These are phyloP conservation scores for Puccinia sorghi DNA, from an alignment of 1,284 basidiomycete genomes.

Conservation along the genomic window DNA sequence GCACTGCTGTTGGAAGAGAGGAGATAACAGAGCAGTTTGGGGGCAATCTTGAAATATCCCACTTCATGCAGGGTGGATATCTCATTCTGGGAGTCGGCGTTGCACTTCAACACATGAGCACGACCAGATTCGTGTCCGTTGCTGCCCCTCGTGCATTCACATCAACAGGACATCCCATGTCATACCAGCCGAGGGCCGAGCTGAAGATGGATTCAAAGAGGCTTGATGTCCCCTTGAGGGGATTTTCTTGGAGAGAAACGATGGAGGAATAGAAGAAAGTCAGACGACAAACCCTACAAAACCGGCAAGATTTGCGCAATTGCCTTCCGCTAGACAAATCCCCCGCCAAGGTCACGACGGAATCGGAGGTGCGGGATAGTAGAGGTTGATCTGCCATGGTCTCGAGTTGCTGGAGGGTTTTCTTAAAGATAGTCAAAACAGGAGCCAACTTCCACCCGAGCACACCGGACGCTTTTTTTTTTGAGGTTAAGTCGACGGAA, in stretches of 20 bases:
- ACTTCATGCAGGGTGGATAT: neutral
- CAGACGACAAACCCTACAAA: conserved; percentile 44
- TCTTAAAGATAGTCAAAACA: conserved; percentile 3
- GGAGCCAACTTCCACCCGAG: conserved; percentile 35
- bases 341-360: conserved; percentile 10
- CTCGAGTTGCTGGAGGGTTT: conserved; percentile 19
- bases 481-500: conserved; percentile 30
- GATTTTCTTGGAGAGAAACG: neutral
- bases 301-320: conserved; percentile 49
- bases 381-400: conserved; percentile 31
- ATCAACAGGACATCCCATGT: neutral
- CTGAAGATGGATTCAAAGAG: neutral
- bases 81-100: neutral
- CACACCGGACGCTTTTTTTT: conserved; percentile 20
- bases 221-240: neutral
- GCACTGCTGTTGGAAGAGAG: neutral
- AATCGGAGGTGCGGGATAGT: conserved; percentile 8
- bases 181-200: neutral
- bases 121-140: neutral
- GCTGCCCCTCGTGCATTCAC: conserved; percentile 4
- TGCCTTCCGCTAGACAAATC: conserved; percentile 38
- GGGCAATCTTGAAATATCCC: neutral
- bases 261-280: neutral
- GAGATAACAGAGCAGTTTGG: neutral
- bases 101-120: neutral